Evolutionary conservation across 805 yeast genomes (phyloP), one percentile per base, ranked within the genome.

Genomic region (Lipomyces orientalis): DNA sequence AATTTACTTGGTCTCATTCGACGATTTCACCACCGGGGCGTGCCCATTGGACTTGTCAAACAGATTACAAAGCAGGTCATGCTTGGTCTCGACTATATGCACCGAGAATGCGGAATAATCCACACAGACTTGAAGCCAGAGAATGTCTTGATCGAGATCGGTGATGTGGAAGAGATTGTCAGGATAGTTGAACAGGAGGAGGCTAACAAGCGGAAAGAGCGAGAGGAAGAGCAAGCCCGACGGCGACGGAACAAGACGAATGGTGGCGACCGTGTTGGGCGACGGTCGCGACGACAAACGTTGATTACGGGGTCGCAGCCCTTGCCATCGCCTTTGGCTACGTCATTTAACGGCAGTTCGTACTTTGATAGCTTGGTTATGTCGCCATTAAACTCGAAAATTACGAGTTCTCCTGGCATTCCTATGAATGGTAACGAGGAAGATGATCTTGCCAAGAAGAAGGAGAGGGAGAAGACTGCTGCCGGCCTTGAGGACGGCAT

Each of bases 281-380:
- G 90, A 58, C 76, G 90, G 62, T 81, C 91, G 43, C 84, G 97
- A 74, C 80, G 94, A 52, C 88, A 87, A 70, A 88, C 96, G 0
- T 79, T 93, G 31, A 89, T 93, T 60, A 90, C 96, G 0, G 97
- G 97, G 0, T 91, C 97, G 0, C 97, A 93, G 77, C 98, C 98
- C 1, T 81, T 93, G 65, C 97, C 97, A 3, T 90, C 97, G 0
- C 97, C 97, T 0, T 81, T 92, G 60, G 82, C 93, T 62, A 85
- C 94, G 0, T 67, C 70, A 25, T 67, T 67, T 25, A 61, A 62
- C 35, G 70, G 71, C 31, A 52, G 60, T 64, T 66, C 72, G 22
- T 70, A 73, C 58, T 72, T 74, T 52, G 74, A 75, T 49, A 71
- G 66, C 57, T 68, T 75, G 37, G 65, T 74, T 14, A 75, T 73